These are phyloP conservation scores for Phallus indusiatus DNA, from an alignment of 768 basidiomycete species.

Conservation along the genomic window DNA sequence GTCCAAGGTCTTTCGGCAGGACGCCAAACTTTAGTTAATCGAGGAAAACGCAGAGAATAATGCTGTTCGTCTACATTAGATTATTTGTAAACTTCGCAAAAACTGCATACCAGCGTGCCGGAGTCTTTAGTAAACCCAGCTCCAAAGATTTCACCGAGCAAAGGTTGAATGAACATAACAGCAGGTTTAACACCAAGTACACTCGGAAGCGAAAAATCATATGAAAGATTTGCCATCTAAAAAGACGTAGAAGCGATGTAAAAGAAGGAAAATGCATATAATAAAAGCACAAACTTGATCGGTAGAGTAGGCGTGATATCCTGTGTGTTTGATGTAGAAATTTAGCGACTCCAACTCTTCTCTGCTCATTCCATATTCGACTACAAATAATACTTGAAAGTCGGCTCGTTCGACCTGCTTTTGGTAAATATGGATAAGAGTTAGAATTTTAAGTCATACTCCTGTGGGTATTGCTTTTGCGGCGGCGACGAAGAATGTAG, in stretches of 20 bases:
- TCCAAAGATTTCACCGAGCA: slow-evolving; percentile 67
- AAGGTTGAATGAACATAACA: slow-evolving; percentile 48
- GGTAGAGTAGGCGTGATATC: slow-evolving; percentile 21
- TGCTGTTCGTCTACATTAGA: slow-evolving; percentile 32
- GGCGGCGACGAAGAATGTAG: slow-evolving; percentile 74
- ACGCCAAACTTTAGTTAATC: slow-evolving; percentile 63
- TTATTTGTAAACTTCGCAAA: not conserved
- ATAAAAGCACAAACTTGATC: slow-evolving; percentile 7
- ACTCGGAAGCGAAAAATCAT: slow-evolving; percentile 41
- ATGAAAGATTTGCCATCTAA: slow-evolving; percentile 29
- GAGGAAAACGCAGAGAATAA: slow-evolving; percentile 79
- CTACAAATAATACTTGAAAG: slow-evolving; percentile 66
- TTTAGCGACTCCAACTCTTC: slow-evolving; percentile 65
- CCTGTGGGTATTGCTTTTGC: slow-evolving; percentile 31
- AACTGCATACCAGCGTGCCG: slow-evolving; percentile 38
- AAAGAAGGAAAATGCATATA: not conserved
- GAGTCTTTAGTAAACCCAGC: slow-evolving; percentile 75
- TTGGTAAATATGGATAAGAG: not conserved
- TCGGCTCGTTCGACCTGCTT: slow-evolving; percentile 42
- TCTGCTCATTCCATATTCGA: slow-evolving; percentile 65
- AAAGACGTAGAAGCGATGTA: not conserved
- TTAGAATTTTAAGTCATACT: slow-evolving; percentile 18
- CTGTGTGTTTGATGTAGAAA: slow-evolving; percentile 44
- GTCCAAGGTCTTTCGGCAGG: slow-evolving; percentile 55
- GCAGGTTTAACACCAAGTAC: slow-evolving; percentile 40